Evolutionary conservation across 352 stramenopile species (phyloP), one percentile per base, ranked within the genome.

Genomic region (Halophytophthora polymorphica): DNA sequence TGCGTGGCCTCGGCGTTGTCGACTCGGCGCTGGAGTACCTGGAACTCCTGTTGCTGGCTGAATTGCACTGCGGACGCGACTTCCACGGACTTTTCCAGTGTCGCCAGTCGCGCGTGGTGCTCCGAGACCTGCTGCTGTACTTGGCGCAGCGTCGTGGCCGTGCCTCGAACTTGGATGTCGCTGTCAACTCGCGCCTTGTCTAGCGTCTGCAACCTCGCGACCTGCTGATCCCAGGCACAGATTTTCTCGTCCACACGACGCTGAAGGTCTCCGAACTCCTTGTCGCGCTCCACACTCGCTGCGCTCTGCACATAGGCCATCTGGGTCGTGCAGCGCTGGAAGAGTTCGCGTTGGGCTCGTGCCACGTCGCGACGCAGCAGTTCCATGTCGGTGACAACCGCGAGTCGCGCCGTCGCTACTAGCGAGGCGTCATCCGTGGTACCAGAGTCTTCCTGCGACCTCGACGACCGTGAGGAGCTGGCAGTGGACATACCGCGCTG

Each of bases 331-430:
- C 60, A 77, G 8, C 47, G 61, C 44, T 79, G 70, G 25, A 63
- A 72, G 6, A 84, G 56, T 28, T 81, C 67, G 18, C 66, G 59
- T 31, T 79, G 69, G 14, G 58, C 56, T 50, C 74, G 64, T 13
- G 65, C 41, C 12, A 77, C 53, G 42, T 63, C 56, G 23, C 46
- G 54, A 12, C 56, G 48, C 38, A 64, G 31, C 18, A 64, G 21
- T 17, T 56, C 56, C 4, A 64, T 64, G 28, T 66, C 58, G 3
- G 50, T 68, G 25, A 57, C 54, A 34, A 64, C 50, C 6, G 53
- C 51, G n/a, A 66, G 42, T 25, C 52, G 43, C 5, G 59, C 48
- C 48, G 62, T 57, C 12, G 40, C 44, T n/a, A 39, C 56, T 15
- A 60, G 19, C 11, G 54, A 42, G 22, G 6, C 51, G 22, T 57